Evolutionary conservation across 306 rosid species (phyloP).

Genomic region (Lathyrus tuberosus): DNA sequence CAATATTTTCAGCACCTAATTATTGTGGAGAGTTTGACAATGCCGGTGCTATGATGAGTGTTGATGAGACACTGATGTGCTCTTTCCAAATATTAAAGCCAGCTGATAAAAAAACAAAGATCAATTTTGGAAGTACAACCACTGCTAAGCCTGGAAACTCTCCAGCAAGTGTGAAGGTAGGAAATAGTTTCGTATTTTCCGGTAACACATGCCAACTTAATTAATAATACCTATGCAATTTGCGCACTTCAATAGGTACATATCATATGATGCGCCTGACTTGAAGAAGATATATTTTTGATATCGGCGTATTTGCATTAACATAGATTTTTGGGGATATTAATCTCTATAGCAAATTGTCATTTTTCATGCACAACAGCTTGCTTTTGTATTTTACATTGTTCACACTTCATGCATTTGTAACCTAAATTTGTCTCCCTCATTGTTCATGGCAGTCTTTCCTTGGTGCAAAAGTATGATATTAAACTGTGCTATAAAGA

Average conservation of each 20-base stretch:
- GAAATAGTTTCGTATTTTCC: conserved; percentile 34
- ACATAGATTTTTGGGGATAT: conserved; percentile 13
- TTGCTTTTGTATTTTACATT: background rate
- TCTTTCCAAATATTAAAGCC: conserved; percentile 96
- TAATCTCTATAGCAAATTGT: conserved; percentile 22
- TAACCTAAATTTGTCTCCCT: conserved; percentile 5
- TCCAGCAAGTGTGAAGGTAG: conserved; percentile 62
- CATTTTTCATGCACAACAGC: conserved; percentile 13
- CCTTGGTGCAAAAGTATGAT: conserved; percentile 64
- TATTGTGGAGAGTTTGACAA: conserved; percentile 96
- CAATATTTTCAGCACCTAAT: conserved; percentile 95
- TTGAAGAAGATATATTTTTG: conserved; percentile 16
- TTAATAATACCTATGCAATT: conserved; percentile 14
- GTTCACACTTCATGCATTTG: conserved; percentile 18
- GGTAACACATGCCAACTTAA: background rate
- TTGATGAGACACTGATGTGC: conserved; percentile 93
- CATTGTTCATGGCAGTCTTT: conserved; percentile 62
- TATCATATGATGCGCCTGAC: conserved; percentile 21
- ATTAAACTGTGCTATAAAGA: conserved; percentile 33
- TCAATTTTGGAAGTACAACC: conserved; percentile 64
- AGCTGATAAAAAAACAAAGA: conserved; percentile 62
- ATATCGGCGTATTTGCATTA: conserved; percentile 1
- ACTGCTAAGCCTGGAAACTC: conserved; percentile 79
- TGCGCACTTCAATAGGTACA: conserved; percentile 10
- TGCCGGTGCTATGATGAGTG: conserved; percentile 99